Percentiles rank a stretch among this genome's conserved stretches.
Evolutionary conservation across 2,329 filamentous ascomycete genomes (phyloP).

Genomic region (Akanthomyces uredinophilus): DNA sequence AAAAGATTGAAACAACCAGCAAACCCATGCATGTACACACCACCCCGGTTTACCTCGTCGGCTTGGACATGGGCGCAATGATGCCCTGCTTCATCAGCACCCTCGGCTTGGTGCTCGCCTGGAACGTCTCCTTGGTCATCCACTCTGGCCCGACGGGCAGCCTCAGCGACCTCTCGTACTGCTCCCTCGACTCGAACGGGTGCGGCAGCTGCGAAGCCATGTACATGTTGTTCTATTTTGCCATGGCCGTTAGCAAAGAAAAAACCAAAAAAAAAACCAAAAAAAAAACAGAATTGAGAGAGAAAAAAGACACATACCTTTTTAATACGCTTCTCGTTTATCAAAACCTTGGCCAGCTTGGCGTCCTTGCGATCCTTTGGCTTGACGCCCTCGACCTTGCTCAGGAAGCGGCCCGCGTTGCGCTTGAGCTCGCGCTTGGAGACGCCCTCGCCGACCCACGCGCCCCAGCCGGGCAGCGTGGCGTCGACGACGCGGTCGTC

Average conservation of each 20-base stretch:
- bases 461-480: constrained; percentile 90
- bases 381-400: constrained; percentile 67
- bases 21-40: neutral
- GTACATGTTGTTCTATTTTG: constrained; percentile 70
- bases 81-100: constrained; percentile 87
- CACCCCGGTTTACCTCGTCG: constrained; percentile 36
- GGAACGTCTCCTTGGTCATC: constrained; percentile 93
- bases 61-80: constrained; percentile 82
- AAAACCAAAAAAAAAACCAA: no score
- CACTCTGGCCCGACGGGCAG: constrained; percentile 90
- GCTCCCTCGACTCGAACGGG: constrained; percentile 78
- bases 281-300: neutral
- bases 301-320: constrained; percentile 52
- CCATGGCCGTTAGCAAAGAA: constrained; percentile 17
- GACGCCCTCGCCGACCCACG: constrained; percentile 81
- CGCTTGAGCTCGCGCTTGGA: constrained; percentile 62
- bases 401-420: constrained; percentile 58
- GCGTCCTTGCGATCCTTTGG: constrained; percentile 73
- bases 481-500: constrained; percentile 78
- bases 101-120: constrained; percentile 81
- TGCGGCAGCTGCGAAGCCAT: constrained; percentile 79
- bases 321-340: constrained; percentile 84
- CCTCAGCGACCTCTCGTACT: constrained; percentile 85
- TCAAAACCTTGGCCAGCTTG: constrained; percentile 78
- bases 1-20: neutral